Evolutionary conservation across 352 stramenopile genomes (phyloP).

Genomic region (Halophytophthora polymorphica): DNA sequence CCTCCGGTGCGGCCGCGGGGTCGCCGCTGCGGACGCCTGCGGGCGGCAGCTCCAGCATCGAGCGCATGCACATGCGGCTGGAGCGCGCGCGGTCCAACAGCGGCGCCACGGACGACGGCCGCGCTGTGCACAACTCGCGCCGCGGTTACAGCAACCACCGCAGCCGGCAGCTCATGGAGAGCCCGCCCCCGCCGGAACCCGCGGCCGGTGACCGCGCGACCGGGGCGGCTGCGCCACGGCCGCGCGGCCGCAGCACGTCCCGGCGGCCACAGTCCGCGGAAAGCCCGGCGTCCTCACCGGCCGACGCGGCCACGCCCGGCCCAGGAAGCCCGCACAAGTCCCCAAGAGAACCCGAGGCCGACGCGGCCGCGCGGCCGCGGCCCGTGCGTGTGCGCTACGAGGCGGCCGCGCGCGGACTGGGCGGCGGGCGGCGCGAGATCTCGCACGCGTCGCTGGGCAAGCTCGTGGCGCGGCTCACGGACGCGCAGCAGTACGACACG

Average conservation of each 20-base stretch:
- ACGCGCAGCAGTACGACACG: conserved; percentile 83
- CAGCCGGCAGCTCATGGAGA: conserved; percentile 38
- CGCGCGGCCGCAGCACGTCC: conserved; percentile 20
- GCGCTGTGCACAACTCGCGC: conserved; percentile 7
- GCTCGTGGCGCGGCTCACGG: conserved; percentile 76
- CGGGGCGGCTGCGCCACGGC: conserved; percentile 8
- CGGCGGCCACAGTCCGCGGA: too few species aligned
- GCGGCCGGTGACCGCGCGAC: conserved; percentile 18
- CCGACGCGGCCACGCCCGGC: too few species aligned
- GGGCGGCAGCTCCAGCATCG: conserved; percentile 1
- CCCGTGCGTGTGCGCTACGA: conserved; percentile 79
- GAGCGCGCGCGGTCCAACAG: conserved; percentile 7
- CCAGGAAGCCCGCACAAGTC: too few species aligned
- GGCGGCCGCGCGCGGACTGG: conserved; percentile 48
- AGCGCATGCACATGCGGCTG: conserved; percentile 1
- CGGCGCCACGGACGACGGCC: conserved; percentile 30
- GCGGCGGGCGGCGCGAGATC: conserved; percentile 70
- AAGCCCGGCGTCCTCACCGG: too few species aligned
- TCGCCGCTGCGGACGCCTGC: neutral
- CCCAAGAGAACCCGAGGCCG: conserved; percentile 14
- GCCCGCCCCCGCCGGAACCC: conserved; percentile 26
- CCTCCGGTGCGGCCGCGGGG: neutral
- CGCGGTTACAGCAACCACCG: conserved; percentile 26
- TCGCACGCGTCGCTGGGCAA: conserved; percentile 85
- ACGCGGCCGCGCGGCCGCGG: conserved; percentile 27